Evolutionary conservation across 108 stramenopile genomes (phyloP).

Genomic region (Hondaea fermentalgiana): DNA sequence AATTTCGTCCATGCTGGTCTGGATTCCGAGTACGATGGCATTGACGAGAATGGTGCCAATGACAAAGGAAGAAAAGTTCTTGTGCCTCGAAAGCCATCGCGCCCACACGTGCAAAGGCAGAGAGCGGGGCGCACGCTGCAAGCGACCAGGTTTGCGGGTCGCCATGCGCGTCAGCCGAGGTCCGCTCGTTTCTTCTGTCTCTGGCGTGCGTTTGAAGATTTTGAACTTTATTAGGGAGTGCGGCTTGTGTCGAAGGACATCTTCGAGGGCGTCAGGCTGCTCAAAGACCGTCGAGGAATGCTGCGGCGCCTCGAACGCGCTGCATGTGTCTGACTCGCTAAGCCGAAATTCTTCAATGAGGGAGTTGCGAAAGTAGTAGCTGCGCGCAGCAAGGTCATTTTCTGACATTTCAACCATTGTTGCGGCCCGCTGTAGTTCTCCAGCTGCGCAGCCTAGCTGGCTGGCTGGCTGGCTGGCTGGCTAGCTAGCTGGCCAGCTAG

Average conservation of each 20-base stretch:
- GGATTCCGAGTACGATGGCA: background rate
- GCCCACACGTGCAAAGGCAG: background rate
- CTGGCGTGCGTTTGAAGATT: background rate
- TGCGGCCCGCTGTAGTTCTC: background rate
- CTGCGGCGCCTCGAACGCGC: background rate
- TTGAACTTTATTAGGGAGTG: conserved; percentile 1
- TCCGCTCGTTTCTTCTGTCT: background rate
- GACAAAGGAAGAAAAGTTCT: conserved; percentile 3
- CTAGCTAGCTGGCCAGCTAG: too few relatives aligned
- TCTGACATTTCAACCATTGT: background rate
- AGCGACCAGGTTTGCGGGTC: background rate
- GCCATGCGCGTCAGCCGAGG: background rate
- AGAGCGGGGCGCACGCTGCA: background rate
- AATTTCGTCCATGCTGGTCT: background rate
- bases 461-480: too few relatives aligned
- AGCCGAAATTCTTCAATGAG: background rate
- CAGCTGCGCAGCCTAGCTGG: background rate
- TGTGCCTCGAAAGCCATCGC: background rate
- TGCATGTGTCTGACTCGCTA: conserved; percentile 15
- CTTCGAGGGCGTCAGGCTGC: background rate
- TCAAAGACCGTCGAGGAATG: background rate
- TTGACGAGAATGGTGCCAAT: background rate
- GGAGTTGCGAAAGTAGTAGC: background rate
- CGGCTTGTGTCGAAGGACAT: background rate
- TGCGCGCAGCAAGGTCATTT: background rate